Evolutionary conservation across 2,329 filamentous ascomycete species (phyloP).

Genomic region (Fusarium verrucosum): DNA sequence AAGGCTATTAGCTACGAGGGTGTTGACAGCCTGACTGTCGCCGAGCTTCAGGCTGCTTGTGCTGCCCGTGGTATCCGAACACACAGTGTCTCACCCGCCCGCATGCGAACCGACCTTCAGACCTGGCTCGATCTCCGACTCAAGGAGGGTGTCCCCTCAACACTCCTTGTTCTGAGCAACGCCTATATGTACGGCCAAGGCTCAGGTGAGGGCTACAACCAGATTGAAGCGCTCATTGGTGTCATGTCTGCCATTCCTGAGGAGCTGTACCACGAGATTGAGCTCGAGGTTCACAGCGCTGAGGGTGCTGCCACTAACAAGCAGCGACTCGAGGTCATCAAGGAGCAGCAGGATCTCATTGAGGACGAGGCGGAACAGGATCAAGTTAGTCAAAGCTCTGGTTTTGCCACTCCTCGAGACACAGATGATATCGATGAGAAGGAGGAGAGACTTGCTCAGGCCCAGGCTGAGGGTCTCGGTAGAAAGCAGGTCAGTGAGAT

Average conservation of each 20-base stretch:
- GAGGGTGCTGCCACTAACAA: constrained; percentile 99
- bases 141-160: constrained; percentile 94
- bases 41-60: constrained; percentile 91
- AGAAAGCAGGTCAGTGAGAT: constrained; percentile 64
- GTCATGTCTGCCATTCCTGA: constrained; percentile 96
- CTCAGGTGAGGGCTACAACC: constrained; percentile 85
- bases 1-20: constrained; percentile 93
- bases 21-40: constrained; percentile 90
- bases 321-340: constrained; percentile 96
- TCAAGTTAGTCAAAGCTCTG: constrained; percentile 78
- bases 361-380: constrained; percentile 96
- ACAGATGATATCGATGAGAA: constrained; percentile 94
- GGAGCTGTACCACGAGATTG: constrained; percentile 99
- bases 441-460: constrained; percentile 72
- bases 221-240: constrained; percentile 91
- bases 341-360: constrained; percentile 98
- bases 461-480: constrained; percentile 59
- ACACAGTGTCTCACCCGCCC: constrained; percentile 87
- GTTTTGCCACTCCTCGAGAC: constrained; percentile 81
- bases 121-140: constrained; percentile 95
- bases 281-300: constrained; percentile 95
- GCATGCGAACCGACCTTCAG: constrained; percentile 87
- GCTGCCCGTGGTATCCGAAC: constrained; percentile 92
- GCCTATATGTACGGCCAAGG: constrained; percentile 96
- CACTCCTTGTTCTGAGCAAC: constrained; percentile 93